These are phyloP conservation scores for Alternaria brassicae DNA, from an alignment of 2,329 filamentous ascomycete species.

Conservation along the genomic window DNA sequence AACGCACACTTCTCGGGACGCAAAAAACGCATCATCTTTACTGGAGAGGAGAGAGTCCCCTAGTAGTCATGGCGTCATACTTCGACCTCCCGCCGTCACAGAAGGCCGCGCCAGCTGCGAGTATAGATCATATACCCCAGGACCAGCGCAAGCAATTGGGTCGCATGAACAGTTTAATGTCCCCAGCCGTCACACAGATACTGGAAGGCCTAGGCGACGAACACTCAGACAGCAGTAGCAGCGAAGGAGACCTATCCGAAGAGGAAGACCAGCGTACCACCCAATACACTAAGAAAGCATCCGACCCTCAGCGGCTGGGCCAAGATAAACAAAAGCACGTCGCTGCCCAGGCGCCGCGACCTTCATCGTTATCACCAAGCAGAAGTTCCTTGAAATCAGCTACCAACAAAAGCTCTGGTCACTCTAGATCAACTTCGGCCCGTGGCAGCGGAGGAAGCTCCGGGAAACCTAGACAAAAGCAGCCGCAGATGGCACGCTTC, in stretches of 20 bases:
- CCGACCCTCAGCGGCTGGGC: slow-evolving; percentile 12
- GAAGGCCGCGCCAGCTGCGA: slow-evolving; percentile 22
- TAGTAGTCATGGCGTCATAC: slow-evolving; percentile 44
- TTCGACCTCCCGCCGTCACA: slow-evolving; percentile 39
- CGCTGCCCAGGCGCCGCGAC: slow-evolving; percentile 10
- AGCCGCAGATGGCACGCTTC: slow-evolving; percentile 43
- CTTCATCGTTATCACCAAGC: slow-evolving; percentile 21
- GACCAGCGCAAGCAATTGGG: slow-evolving; percentile 27
- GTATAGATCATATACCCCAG: slow-evolving; percentile 19
- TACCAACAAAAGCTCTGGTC: slow-evolving; percentile 15
- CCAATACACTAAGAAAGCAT: slow-evolving; percentile 16
- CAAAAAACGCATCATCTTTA: slow-evolving; percentile 1
- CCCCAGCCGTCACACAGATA: slow-evolving; percentile 41
- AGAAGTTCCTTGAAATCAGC: slow-evolving; percentile 22
- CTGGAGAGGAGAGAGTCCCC: slow-evolving; percentile 1
- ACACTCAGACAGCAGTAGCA: slow-evolving; percentile 37
- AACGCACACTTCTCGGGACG: neutral
- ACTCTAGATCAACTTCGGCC: slow-evolving; percentile 14
- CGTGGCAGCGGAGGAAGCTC: slow-evolving; percentile 15
- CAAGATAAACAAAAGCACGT: slow-evolving; percentile 12
- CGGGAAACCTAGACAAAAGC: slow-evolving; percentile 24
- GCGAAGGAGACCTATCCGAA: slow-evolving; percentile 26
- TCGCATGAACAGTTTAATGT: slow-evolving; percentile 31
- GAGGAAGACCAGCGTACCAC: slow-evolving; percentile 14
- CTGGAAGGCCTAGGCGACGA: slow-evolving; percentile 38